These are phyloP conservation scores for Colletotrichum sp. DNA, from an alignment of 2,329 filamentous ascomycete genomes.

Conservation along the genomic window DNA sequence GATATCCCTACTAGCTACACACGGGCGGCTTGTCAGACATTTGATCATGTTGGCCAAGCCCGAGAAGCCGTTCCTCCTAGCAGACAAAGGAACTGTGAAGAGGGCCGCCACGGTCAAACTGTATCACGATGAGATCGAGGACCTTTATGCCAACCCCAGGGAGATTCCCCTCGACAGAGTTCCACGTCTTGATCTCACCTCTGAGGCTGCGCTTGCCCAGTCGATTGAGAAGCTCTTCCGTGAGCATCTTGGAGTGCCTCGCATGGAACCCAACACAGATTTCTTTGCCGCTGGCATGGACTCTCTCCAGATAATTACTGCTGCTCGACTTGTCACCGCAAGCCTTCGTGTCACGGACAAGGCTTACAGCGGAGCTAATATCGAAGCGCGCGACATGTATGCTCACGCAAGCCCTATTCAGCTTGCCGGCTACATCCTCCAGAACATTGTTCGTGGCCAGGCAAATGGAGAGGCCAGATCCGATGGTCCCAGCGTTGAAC, in stretches of 20 bases:
- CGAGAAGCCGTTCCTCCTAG: constrained; percentile 46
- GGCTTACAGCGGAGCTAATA: constrained; percentile 34
- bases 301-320: constrained; percentile 41
- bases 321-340: constrained; percentile 37
- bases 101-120: constrained; percentile 40
- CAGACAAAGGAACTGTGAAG: constrained; percentile 52
- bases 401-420: constrained; percentile 37
- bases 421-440: constrained; percentile 34
- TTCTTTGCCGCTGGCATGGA: constrained; percentile 44
- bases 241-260: constrained; percentile 15
- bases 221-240: constrained; percentile 29
- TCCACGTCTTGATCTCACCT: constrained; percentile 24
- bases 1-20: constrained; percentile 27
- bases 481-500: neutral
- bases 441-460: neutral
- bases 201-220: constrained; percentile 24
- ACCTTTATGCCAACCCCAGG: constrained; percentile 38
- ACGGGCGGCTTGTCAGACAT: constrained; percentile 48
- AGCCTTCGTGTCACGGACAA: constrained; percentile 34
- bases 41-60: constrained; percentile 43
- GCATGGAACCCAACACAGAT: constrained; percentile 32
- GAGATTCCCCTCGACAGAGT: constrained; percentile 8
- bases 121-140: constrained; percentile 49
- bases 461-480: neutral
- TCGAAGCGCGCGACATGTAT: constrained; percentile 45